A percentile compares a stretch with the other conserved stretches of the same genome.
Evolutionary conservation across 805 yeast genomes (phyloP).

Genomic region (Candida glaebosa): DNA sequence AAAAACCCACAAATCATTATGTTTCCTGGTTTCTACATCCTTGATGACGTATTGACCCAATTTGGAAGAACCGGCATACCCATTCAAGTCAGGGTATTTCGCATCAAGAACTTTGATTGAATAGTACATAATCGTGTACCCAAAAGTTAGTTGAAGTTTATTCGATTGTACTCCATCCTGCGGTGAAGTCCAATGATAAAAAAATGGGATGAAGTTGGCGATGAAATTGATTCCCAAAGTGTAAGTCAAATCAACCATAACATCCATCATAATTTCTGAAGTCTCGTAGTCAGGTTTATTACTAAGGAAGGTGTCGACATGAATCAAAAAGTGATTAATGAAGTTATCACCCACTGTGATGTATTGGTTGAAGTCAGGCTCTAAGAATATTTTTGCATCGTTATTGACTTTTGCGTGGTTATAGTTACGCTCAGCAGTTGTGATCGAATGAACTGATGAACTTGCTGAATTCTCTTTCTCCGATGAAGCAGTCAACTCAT

Average conservation of each 20-base stretch:
- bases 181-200: slow-evolving; percentile 40
- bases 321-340: slow-evolving; percentile 34
- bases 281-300: slow-evolving; percentile 21
- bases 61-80: slow-evolving; percentile 18
- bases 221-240: slow-evolving; percentile 47
- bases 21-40: slow-evolving; percentile 25
- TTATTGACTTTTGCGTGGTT: slow-evolving; percentile 8
- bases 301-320: slow-evolving; percentile 30
- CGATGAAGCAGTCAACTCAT: slow-evolving; percentile 20
- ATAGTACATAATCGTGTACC: slow-evolving; percentile 25
- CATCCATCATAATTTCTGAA: slow-evolving; percentile 17
- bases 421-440: slow-evolving; percentile 12
- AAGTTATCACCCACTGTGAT: slow-evolving; percentile 41
- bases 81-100: slow-evolving; percentile 22
- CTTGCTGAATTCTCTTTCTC: slow-evolving; percentile 3
- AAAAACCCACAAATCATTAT: slow-evolving; percentile 24
- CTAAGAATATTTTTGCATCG: slow-evolving; percentile 15
- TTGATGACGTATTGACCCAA: slow-evolving; percentile 16
- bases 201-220: slow-evolving; percentile 43
- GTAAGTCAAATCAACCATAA: slow-evolving; percentile 21
- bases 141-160: slow-evolving; percentile 30
- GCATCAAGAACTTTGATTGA: slow-evolving; percentile 25
- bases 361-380: slow-evolving; percentile 42
- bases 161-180: slow-evolving; percentile 8
- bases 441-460: slow-evolving; percentile 8